Base-by-base conservation (phyloP, 2,329 filamentous ascomycete species). In the Paraphaeosphaeria sporulosa region DNA sequence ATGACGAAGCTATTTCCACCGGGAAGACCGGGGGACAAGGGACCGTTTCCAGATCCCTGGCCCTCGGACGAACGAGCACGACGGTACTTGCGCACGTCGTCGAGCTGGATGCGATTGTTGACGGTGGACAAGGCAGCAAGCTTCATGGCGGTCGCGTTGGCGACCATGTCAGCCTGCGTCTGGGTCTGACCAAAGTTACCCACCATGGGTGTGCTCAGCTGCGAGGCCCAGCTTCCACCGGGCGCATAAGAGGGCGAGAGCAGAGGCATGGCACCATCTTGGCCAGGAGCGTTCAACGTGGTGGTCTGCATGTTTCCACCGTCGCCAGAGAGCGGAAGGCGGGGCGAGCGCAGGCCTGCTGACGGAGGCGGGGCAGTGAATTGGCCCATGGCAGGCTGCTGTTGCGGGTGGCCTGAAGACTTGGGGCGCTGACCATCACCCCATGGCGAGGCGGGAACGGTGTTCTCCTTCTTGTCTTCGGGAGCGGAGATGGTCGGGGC, bases 71-170 rank as follows among this genome's bases (percentile, higher is more conserved):
- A 97, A 61, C 94, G 89, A 66, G 93, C 89, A 61, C 94, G 91
- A 65, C 95, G 92, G 79, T 95, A 98, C 81, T 98, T 98, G 73
- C 94, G 92, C 63, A 96, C 94, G 77, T 99, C 95, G 72, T 99
- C 95, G 60, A 99, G 85, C 55, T 95, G 94, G 72, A 99, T 97
- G 44, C 95, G 91, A 78, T 98, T 99, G 83, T 98, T 99, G 52
- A 99, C 95, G 2, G 95, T 99, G 5, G 94, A 98, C 48, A 99
- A 84, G 19, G 95, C 95, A 48, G 95, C 95, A 54, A 99, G 86
- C 79, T 99, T 99, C 95, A 99, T 99, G 23, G 95, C 95, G 17
- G 95, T 98, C 27, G 95, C 95, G 75, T 98, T 99, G 60, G 95
- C 95, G 59, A 99, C 91, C 94, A 98, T 98, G 73, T 99, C 95